Evolutionary conservation across 2,329 filamentous ascomycete species (phyloP), one percentile per base, ranked within the genome.

Genomic region (Calonectria crousiana): DNA sequence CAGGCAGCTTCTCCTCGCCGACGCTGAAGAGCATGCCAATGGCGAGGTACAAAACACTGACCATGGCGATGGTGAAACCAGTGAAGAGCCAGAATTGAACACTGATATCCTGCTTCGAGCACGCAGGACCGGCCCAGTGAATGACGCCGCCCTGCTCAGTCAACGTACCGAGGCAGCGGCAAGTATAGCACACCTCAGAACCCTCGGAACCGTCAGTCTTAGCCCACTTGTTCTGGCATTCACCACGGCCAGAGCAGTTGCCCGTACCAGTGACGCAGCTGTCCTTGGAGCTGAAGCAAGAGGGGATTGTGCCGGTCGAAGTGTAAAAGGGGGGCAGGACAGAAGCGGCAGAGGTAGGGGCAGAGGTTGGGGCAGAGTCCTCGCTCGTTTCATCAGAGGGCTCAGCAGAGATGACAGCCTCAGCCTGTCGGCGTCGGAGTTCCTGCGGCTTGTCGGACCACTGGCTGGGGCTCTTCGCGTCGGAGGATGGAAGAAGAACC

Each of bases 21-120:
- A 98, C 94, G 76, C 88, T 93, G 85, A 93, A 97, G 69, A 99
- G 85, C 89, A 98, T 87, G 8, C 93, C 92, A 79, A 98, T 93
- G 14, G 92, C 92, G 83, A 94, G 93, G 47, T 88, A 89, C 34
- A 97, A 86, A 47, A 94, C 85, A 60, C 91, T 90, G 1, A 97
- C 86, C 75, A 97, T 87, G 47, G 92, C 85, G 62, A 98, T 86
- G 5, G 91, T 93, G 79, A 97, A 94, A 10, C 93, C 92, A 16
- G 91, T 90, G 80, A 99, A 92, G 66, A 99, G 87, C 92, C 95
- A 97, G 86, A 99, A 98, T 6, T 94, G 93, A 34, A 93, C 91
- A 83, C 95, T 97, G 67, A 98, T 88, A 82, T 99, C 96, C 84
- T 93, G 91, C 91, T 98, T 99, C 83, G 97, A 92, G 87, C 97